Base-by-base conservation (phyloP, 306 rosid species). In the Clitoria ternatea region DNA sequence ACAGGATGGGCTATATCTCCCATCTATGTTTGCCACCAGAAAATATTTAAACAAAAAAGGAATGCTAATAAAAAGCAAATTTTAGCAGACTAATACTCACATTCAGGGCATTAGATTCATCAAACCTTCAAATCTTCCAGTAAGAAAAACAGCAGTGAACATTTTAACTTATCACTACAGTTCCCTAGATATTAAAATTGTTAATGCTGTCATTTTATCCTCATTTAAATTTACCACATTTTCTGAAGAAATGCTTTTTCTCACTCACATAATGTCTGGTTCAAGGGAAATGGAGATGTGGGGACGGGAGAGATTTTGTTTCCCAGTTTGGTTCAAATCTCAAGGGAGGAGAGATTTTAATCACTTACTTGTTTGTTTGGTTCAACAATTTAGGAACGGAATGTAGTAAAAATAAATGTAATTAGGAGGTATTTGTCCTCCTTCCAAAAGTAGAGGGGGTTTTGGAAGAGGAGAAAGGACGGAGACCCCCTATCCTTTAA, bases 1-100 rank as follows among this genome's bases (percentile, higher is more conserved):
- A 82, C 85, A 59, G 49, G 50, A 84, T 66, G 49, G 80, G 71
- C 19, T 14, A 75, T 22, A 70, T 74, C 53, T 72, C 52, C 55
- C 69, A 70, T 33, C 26, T 19, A 70, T 30, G 22, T 47, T 76
- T 35, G 71, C 66, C n/a, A 37, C 73, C 26, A 48, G 20, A 69
- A 50, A 74, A 27, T 8, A 57, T 17, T 57, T 42, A 18, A 30
- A 24, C 1, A 44, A 32, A 12, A 60, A 78, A 69, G 10, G 45
- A 55, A 76, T 20, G 22, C 48, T 4, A 9, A 11, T 13, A 26
- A 33, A 44, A 27, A 44, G 22, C 50, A 70, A 22, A 71, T 30
- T 69, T 57, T 40, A 66, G 32, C 12, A 12, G 27, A 37, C 29
- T 19, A 61, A 52, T 57, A 64, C 43, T 6, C 29, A 63, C 52